These are phyloP conservation scores for Benincasa hispida DNA, from an alignment of 306 rosid genomes.

Conservation along the genomic window DNA sequence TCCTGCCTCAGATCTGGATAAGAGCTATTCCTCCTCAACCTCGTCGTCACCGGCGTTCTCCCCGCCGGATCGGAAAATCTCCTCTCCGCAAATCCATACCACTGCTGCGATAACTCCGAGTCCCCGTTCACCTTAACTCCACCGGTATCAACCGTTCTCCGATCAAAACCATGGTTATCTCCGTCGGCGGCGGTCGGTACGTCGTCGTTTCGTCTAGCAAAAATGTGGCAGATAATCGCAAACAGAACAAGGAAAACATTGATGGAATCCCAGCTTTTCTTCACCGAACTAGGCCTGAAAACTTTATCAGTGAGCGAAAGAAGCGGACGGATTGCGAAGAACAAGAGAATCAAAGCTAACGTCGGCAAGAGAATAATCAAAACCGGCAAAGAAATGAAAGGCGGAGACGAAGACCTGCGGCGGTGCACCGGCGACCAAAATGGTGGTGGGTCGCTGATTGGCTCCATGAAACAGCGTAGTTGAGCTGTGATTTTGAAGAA, in stretches of 20 bases:
- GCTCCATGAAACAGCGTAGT: neutral
- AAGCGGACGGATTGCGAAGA: slow-evolving; percentile 44
- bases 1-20: slow-evolving; percentile 78
- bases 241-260: slow-evolving; percentile 50
- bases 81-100: slow-evolving; percentile 31
- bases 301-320: slow-evolving; percentile 37
- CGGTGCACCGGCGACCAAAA: slow-evolving; percentile 12
- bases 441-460: slow-evolving; percentile 13
- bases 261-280: slow-evolving; percentile 67
- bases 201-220: slow-evolving; percentile 47
- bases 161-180: neutral
- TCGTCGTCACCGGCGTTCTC: slow-evolving; percentile 11
- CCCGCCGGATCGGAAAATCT: slow-evolving; percentile 4
- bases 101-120: slow-evolving; percentile 20
- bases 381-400: slow-evolving; percentile 45
- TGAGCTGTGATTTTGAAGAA: slow-evolving; percentile 5
- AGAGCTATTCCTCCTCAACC: slow-evolving; percentile 57
- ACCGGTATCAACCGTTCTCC: slow-evolving; percentile 1
- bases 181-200: slow-evolving; percentile 10
- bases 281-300: slow-evolving; percentile 41
- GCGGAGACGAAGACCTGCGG: slow-evolving; percentile 29
- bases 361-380: slow-evolving; percentile 61
- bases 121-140: neutral
- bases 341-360: slow-evolving; percentile 28
- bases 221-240: slow-evolving; percentile 57